Evolutionary conservation across 805 yeast genomes (phyloP).

Genomic region (Metschnikowia reukaufii): DNA sequence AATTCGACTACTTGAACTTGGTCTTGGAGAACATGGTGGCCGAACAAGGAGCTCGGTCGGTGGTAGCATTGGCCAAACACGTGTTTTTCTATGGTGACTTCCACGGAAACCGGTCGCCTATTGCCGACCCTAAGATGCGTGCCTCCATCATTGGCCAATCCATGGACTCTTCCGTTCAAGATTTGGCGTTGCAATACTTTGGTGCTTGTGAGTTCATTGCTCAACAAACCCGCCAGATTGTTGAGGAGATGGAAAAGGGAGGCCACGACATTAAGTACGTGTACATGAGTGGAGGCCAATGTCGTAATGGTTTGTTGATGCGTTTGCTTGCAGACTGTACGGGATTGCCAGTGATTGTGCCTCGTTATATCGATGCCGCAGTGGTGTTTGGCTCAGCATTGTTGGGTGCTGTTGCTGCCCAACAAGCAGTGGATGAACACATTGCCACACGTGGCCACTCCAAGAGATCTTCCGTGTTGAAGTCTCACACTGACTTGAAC

Average conservation of each 20-base stretch:
- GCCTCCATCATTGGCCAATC: constrained; percentile 91
- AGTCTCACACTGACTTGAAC: constrained; percentile 33
- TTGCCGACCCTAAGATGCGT: constrained; percentile 91
- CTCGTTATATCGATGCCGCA: constrained; percentile 93
- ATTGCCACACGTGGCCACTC: constrained; percentile 32
- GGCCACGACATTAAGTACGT: constrained; percentile 79
- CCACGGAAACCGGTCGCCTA: constrained; percentile 97
- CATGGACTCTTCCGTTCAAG: constrained; percentile 85
- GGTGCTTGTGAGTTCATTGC: constrained; percentile 98
- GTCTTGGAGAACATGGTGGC: constrained; percentile 65
- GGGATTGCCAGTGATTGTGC: constrained; percentile 86
- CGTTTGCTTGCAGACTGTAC: constrained; percentile 90
- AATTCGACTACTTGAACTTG: constrained; percentile 80
- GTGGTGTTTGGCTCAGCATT: constrained; percentile 96
- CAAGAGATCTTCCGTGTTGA: constrained; percentile 36
- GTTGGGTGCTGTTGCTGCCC: constrained; percentile 92
- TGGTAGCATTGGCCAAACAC: constrained; percentile 78
- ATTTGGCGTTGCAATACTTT: constrained; percentile 79
- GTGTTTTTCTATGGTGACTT: constrained; percentile 93
- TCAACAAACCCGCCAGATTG: constrained; percentile 94
- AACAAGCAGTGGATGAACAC: constrained; percentile 50
- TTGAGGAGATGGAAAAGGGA: constrained; percentile 74
- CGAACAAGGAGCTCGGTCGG: constrained; percentile 61
- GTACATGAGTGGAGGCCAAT: constrained; percentile 95
- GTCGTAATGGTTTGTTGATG: constrained; percentile 87